Conservation (phyloP, 305 asterid genomes). For the Fraxinus greggii region DNA sequence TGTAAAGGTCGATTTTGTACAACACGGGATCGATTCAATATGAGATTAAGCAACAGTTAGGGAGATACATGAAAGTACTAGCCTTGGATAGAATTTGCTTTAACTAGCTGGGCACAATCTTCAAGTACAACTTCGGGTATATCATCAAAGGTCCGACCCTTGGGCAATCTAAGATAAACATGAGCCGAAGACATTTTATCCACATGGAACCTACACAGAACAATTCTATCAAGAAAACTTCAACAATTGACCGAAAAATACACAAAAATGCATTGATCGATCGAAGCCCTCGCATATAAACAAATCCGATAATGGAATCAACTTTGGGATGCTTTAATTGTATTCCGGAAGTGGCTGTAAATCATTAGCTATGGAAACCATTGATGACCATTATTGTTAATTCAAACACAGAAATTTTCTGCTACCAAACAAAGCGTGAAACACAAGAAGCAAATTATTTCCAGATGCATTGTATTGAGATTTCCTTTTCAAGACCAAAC, state of each 20-base stretch:
- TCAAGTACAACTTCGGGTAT: slow-evolving; percentile 84
- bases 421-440: background rate
- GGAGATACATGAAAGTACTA: slow-evolving; percentile 9
- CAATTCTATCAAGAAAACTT: slow-evolving; percentile 27
- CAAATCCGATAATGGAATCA: background rate
- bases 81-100: slow-evolving; percentile 98
- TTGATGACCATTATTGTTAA: background rate
- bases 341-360: background rate
- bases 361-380: background rate
- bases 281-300: background rate
- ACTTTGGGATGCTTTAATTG: background rate
- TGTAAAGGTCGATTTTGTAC: background rate
- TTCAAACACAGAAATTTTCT: background rate
- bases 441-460: background rate
- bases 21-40: background rate
- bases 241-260: background rate
- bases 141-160: slow-evolving; percentile 78
- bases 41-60: background rate
- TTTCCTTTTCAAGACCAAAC: background rate
- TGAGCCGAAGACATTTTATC: slow-evolving; percentile 99
- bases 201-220: slow-evolving; percentile 83
- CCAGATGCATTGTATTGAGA: background rate
- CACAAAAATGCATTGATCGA: background rate
- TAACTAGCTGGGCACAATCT: slow-evolving; percentile 89
- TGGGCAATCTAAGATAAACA: slow-evolving; percentile 83